These are phyloP conservation scores for Exobasidium cylindrosporum DNA, from an alignment of 1,284 basidiomycete species.

Conservation along the genomic window DNA sequence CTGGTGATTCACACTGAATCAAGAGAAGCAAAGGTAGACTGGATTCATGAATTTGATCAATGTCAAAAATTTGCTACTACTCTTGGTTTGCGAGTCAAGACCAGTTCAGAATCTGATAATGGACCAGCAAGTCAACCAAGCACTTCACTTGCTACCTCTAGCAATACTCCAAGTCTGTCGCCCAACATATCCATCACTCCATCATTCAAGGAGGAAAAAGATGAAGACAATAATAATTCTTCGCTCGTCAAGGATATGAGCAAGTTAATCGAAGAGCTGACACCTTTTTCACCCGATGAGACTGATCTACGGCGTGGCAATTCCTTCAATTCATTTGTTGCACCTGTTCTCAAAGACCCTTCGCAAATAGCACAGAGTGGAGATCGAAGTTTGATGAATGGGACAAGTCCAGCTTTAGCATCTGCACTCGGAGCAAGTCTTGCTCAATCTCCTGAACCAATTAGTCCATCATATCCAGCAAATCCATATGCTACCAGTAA, in stretches of 20 bases:
- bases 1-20: constrained; percentile 70
- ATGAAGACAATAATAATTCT: not conserved
- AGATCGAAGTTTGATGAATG: not conserved
- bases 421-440: constrained; percentile 15
- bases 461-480: not conserved
- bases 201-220: constrained; percentile 19
- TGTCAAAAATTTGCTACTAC: constrained; percentile 77
- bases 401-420: constrained; percentile 25
- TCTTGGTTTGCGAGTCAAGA: constrained; percentile 42
- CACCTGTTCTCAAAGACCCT: not conserved
- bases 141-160: not conserved
- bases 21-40: constrained; percentile 64
- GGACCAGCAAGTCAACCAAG: not conserved
- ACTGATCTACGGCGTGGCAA: constrained; percentile 21
- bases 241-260: not conserved
- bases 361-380: not conserved
- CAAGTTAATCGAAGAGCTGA: not conserved
- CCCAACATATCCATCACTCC: constrained; percentile 45
- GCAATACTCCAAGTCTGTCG: constrained; percentile 19
- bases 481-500: not conserved
- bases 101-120: constrained; percentile 4
- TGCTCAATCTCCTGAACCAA: constrained; percentile 16
- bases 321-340: constrained; percentile 40
- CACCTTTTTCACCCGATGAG: constrained; percentile 11
- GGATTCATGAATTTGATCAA: constrained; percentile 73